A percentile compares a stretch with the other conserved stretches of the same genome.
These are phyloP conservation scores for Emiliania huxleyi DNA, from an alignment of 78 protist genomes.

Conservation along the genomic window DNA sequence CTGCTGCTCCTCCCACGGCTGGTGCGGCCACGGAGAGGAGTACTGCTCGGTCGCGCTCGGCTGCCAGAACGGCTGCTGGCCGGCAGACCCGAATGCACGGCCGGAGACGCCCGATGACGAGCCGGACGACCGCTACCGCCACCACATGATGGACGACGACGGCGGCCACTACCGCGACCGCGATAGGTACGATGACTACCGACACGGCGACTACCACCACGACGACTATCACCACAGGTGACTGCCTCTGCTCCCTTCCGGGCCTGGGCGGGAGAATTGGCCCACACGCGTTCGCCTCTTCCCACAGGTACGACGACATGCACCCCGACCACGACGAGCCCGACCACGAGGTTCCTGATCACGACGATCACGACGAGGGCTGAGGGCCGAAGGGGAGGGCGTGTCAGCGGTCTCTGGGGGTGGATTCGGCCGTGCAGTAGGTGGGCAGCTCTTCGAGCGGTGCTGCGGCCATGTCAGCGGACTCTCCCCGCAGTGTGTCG, in stretches of 20 bases:
- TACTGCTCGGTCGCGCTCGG: background rate
- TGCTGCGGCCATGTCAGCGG: no score
- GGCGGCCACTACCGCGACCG: background rate
- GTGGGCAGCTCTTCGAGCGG: no score
- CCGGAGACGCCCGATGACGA: background rate
- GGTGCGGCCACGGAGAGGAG: conserved; percentile 2
- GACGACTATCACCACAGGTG: background rate
- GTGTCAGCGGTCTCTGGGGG: no score
- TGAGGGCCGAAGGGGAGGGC: no score
- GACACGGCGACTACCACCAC: background rate
- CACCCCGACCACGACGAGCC: background rate
- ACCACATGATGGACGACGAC: background rate
- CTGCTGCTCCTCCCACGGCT: background rate
- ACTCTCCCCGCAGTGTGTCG: no score
- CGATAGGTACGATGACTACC: background rate
- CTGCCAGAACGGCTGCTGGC: conserved; percentile 20
- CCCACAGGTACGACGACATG: background rate
- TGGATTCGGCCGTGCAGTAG: no score
- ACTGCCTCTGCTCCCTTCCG: no score
- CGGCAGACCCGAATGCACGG: background rate
- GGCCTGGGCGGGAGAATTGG: no score
- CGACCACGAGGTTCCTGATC: background rate
- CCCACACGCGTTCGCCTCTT: no score
- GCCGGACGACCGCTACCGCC: background rate
- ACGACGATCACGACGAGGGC: no score